phyloP scores from a whole-genome alignment of 345 rosid genomes.

The Turritis glabra region DNA sequence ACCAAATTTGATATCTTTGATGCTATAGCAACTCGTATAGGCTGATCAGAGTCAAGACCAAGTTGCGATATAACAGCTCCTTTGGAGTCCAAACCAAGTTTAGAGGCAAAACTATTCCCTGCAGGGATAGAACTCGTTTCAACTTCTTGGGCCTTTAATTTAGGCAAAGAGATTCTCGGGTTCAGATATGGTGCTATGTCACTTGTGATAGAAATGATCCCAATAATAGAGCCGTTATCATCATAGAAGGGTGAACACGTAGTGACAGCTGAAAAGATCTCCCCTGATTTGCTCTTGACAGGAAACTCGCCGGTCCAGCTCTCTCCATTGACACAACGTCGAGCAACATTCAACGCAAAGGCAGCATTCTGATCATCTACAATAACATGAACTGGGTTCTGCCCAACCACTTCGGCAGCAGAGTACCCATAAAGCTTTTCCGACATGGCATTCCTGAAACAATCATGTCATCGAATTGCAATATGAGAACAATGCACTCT shows the following conservation, averaged over 20 bases:
- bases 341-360: conserved; percentile 52
- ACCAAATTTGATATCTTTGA: conserved; percentile 84
- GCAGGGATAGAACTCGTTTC: conserved; percentile 50
- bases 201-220: conserved; percentile 64
- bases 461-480: conserved; percentile 4
- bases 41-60: conserved; percentile 81
- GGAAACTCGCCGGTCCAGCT: conserved; percentile 89
- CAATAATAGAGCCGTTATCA: conserved; percentile 61
- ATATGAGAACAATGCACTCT: not conserved
- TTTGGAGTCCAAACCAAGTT: conserved; percentile 29
- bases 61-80: conserved; percentile 52
- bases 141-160: conserved; percentile 38
- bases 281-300: conserved; percentile 67
- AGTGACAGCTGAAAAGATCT: conserved; percentile 50
- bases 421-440: conserved; percentile 83
- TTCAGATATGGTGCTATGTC: conserved; percentile 54
- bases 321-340: conserved; percentile 62
- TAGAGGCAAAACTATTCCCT: conserved; percentile 48
- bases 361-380: conserved; percentile 56
- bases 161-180: conserved; percentile 30
- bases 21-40: conserved; percentile 75
- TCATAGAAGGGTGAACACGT: conserved; percentile 74
- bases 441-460: conserved; percentile 79
- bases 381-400: conserved; percentile 64
- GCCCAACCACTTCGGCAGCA: conserved; percentile 71